Base-by-base conservation (phyloP, 805 yeast species). In the Pichia californica region DNA sequence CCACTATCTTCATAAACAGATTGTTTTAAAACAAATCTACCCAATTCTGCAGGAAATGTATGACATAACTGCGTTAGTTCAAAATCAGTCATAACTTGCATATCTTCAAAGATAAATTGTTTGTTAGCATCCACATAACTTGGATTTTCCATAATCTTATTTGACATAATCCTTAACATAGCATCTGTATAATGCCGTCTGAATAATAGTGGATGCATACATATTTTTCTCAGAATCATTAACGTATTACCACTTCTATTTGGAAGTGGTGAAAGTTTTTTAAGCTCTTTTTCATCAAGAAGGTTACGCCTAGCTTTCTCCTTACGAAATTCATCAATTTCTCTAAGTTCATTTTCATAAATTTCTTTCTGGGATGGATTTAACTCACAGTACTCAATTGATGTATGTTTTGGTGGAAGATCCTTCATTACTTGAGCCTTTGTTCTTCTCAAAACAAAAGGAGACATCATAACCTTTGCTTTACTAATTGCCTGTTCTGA, bases 381-480 rank as follows among this genome's bases (percentile, higher is more conserved):
- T 71, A 88, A 66, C 1, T 75, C 80, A 62, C 97, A 88, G 50
- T 70, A 71, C 40, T 75, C 77, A 30, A 84, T 73, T 36, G 65
- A 66, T 46, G 82, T 87, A 43, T 69, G 65, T 58, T 93, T 93
- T 26, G 74, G 71, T 1, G 99, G 99, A 46, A 93, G 69, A 59
- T 93, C 91, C 58, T 85, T 78, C 62, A 93, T 73, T 7, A 93
- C 99, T 63, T 91, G 97, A 44, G 77, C 85, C 66, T 93, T 93
- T 59, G 82, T 83, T 61, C 99, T 79, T 63, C 99, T 76, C 55
- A 93, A 68, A 8, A 93, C 91, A 67, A 93, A 93, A 4, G 99
- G 99, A 3, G 94, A 84, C 98, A 93, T 91, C 97, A 93, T 91
- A 5, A 93, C 83, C 61, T 87, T 88, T 4, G 99, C 99, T 58